Base-by-base conservation (phyloP, 352 stramenopile genomes). In the Globisporangium cystogenes region DNA sequence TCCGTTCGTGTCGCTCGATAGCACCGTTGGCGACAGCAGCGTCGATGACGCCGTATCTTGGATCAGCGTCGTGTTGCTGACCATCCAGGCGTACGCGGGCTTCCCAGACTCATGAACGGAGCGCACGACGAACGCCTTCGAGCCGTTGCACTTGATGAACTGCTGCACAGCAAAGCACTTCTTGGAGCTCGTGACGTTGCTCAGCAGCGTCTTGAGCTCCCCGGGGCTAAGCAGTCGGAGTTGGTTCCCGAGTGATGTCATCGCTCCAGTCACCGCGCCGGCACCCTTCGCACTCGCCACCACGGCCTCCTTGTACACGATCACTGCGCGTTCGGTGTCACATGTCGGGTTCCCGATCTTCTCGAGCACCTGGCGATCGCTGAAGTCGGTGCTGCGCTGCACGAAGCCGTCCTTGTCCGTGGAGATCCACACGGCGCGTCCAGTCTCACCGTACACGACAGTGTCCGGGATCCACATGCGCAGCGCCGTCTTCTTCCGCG, bases 381-480 rank as follows among this genome's bases (percentile, higher is more conserved):
- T 77, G 46, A 93, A 86, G 27, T 86, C 69, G 4, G 72, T 82
- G 11, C 59, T 64, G 15, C 79, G 68, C 45, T 87, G 77, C 1
- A 93, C 72, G 20, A 76, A 76, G 6, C 82, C 82, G 5, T 87
- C 60, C 15, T 83, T 75, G 48, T 91, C 78, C 0, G 65, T 86
- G 59, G 85, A 89, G 35, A 93, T 57, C 72, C 78, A 88, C 26
- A 90, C 63, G 3, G 76, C 80, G 3, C 73, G 78, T 1, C 80
- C 80, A 0, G 74, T 86, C 44, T 89, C 82, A 5, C 82, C 82
- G 33, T 90, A 93, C 36, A 93, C 69, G 45, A 93, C 78, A 5
- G 82, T 93, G 43, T 93, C 78, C 0, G 82, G 82, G 12, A 93
- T 72, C 57, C 77, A 84, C 62, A 91, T 72, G 26, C 76, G 77